phyloP scores from a whole-genome alignment of 495 filamentous ascomycete species.

The Ramalina intermedia region DNA sequence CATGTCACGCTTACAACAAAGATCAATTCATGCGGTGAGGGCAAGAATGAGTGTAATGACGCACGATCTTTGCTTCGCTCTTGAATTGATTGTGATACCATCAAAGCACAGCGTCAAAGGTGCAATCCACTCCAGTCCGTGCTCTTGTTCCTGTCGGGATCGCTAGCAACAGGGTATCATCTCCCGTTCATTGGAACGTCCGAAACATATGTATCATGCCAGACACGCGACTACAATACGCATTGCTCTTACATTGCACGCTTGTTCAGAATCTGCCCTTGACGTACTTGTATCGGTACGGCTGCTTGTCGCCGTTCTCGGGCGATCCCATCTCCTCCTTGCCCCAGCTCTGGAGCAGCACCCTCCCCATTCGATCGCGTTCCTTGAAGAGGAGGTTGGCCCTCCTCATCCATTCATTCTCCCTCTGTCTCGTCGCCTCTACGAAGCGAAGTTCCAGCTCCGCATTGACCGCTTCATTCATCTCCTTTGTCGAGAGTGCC shows the following conservation, averaged over 20 bases:
- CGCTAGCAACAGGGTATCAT: too few species aligned
- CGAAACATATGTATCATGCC: too few species aligned
- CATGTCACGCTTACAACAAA: too few species aligned
- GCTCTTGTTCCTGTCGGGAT: too few species aligned
- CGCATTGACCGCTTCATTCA: constrained; percentile 9
- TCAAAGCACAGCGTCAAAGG: too few species aligned
- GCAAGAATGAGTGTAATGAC: too few species aligned
- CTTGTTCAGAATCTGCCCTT: constrained; percentile 1
- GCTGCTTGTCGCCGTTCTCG: constrained; percentile 22
- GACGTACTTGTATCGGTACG: constrained; percentile 33
- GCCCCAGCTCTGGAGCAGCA: constrained; percentile 34
- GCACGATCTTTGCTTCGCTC: too few species aligned
- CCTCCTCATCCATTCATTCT: constrained; percentile 37
- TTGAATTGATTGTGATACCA: too few species aligned
- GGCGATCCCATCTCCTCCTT: constrained; percentile 31
- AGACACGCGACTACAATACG: too few species aligned
- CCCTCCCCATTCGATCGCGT: constrained; percentile 37
- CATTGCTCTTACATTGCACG: neutral
- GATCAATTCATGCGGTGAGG: too few species aligned
- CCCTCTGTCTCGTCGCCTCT: constrained; percentile 31
- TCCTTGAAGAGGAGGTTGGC: constrained; percentile 41
- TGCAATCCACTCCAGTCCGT: too few species aligned
- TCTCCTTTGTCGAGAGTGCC: neutral
- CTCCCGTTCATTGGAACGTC: too few species aligned
- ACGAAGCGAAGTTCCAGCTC: constrained; percentile 23